phyloP scores from a whole-genome alignment of 805 yeast genomes.

The Lachancea cidri region DNA sequence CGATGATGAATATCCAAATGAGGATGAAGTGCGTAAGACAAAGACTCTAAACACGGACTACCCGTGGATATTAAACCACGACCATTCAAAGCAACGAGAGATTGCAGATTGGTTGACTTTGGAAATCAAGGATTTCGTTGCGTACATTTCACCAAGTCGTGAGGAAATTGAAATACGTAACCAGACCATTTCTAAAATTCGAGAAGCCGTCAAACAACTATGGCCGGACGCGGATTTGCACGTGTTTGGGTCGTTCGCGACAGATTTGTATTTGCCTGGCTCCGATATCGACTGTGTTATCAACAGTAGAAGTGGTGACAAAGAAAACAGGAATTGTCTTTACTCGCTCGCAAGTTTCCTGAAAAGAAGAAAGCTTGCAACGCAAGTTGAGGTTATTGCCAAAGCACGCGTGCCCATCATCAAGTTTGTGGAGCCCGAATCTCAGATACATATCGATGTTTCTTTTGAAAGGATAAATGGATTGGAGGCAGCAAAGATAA shows the following conservation, averaged over 20 bases:
- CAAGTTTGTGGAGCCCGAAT: slow-evolving; percentile 72
- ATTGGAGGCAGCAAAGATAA: slow-evolving; percentile 71
- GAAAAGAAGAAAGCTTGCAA: slow-evolving; percentile 56
- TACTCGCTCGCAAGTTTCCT: slow-evolving; percentile 70
- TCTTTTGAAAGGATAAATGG: slow-evolving; percentile 87
- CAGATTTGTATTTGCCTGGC: slow-evolving; percentile 88
- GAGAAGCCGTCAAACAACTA: slow-evolving; percentile 43
- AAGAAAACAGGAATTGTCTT: slow-evolving; percentile 57
- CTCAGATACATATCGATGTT: slow-evolving; percentile 75
- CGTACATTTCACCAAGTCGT: slow-evolving; percentile 78
- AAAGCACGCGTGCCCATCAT: slow-evolving; percentile 92
- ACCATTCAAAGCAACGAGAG: slow-evolving; percentile 70
- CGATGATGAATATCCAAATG: slow-evolving; percentile 7
- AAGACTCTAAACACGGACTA: slow-evolving; percentile 26
- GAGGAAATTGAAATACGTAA: slow-evolving; percentile 68
- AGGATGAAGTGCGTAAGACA: slow-evolving; percentile 5
- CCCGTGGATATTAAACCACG: slow-evolving; percentile 79
- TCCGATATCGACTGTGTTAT: slow-evolving; percentile 95
- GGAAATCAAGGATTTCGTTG: slow-evolving; percentile 80
- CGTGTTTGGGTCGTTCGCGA: slow-evolving; percentile 92
- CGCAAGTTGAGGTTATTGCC: slow-evolving; percentile 76
- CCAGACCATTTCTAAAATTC: slow-evolving; percentile 54
- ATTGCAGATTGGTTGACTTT: slow-evolving; percentile 81
- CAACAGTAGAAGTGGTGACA: slow-evolving; percentile 52
- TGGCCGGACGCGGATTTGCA: slow-evolving; percentile 80